Evolutionary conservation across 495 filamentous ascomycete species (phyloP), one percentile per base, ranked within the genome.

Genomic region (Xylaria cubensis): DNA sequence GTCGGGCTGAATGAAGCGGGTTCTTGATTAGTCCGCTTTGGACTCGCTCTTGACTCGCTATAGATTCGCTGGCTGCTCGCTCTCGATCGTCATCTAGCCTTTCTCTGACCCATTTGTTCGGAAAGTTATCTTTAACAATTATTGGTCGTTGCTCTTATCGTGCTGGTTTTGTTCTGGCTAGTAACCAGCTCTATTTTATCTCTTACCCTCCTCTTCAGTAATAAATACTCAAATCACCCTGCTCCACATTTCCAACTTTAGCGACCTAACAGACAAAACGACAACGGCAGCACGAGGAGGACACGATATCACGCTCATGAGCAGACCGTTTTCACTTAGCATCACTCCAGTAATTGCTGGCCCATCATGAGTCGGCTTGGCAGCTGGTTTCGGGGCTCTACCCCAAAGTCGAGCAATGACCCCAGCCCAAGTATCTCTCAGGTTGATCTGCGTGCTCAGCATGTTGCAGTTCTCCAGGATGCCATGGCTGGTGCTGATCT

Each of bases 401-500:
- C 74, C 68, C 64, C 78, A n/a, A 75, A 77, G 41, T 32, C 74
- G 21, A 70, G 42, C 64, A 71, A 56, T 75, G 67, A 72, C 68
- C 64, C 72, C 74, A 65, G 77, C 74, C 12, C 63, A 69, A 63
- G 56, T 26, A 13, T 46, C 26, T 77, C 77, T 41, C 78, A 77
- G 56, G 72, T 74, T 15, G 72, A 78, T 21, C 53, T 74, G 15
- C 74, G 73, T 4, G 76, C 76, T 70, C 72, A 77, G 48, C 78
- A 81, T 62, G 70, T 78, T 29, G 75, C 73, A 82, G 50, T 88
- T 82, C 71, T 89, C 19, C 77, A 82, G n/a, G 79, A 87, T 67
- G 86, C 86, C 29, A 83, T 88, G 77, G 71, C 69, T 21, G 82
- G 84, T 15, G 79, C 82, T 10, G 78, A 79, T 1, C 80, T 91